Conservation (phyloP, 352 stramenopile species). For the Globisporangium carolinianum region DNA sequence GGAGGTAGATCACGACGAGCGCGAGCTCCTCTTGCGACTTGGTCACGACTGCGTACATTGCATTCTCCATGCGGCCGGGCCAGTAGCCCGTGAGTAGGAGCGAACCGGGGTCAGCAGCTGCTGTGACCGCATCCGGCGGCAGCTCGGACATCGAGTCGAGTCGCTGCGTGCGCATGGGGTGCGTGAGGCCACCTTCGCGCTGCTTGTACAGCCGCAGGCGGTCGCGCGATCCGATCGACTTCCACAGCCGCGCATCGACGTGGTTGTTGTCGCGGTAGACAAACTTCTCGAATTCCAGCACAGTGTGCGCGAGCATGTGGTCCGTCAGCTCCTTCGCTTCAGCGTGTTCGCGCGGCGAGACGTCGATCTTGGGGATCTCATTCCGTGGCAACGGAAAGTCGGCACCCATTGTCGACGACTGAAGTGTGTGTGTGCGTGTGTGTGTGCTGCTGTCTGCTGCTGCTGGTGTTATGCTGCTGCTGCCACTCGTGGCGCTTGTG, state of each 20-base stretch:
- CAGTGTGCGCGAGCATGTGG: constrained; percentile 32
- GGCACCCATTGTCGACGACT: background rate
- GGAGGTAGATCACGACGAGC: constrained; percentile 44
- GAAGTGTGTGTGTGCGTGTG: too few species aligned
- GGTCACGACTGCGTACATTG: constrained; percentile 45
- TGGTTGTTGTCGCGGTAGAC: constrained; percentile 20
- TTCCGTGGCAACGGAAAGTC: constrained; percentile 43
- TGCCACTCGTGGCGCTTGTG: too few species aligned
- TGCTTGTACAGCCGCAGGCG: constrained; percentile 46
- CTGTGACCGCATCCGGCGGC: constrained; percentile 21
- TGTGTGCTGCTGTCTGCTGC: too few species aligned
- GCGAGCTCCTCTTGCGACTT: constrained; percentile 49
- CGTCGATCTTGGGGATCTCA: constrained; percentile 35
- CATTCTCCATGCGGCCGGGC: constrained; percentile 42
- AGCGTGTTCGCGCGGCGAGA: constrained; percentile 25
- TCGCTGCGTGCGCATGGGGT: constrained; percentile 17
- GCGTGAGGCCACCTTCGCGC: constrained; percentile 21
- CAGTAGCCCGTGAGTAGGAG: constrained; percentile 45
- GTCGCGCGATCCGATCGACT: constrained; percentile 29
- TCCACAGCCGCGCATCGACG: constrained; percentile 38
- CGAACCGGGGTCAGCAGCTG: constrained; percentile 16
- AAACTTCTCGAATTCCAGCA: constrained; percentile 44
- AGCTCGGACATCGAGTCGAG: constrained; percentile 22
- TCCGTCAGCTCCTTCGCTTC: constrained; percentile 33
- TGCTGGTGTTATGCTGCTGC: too few species aligned